Conservation (phyloP, 1,284 basidiomycete species). For the Xerocomus nothofagi region DNA sequence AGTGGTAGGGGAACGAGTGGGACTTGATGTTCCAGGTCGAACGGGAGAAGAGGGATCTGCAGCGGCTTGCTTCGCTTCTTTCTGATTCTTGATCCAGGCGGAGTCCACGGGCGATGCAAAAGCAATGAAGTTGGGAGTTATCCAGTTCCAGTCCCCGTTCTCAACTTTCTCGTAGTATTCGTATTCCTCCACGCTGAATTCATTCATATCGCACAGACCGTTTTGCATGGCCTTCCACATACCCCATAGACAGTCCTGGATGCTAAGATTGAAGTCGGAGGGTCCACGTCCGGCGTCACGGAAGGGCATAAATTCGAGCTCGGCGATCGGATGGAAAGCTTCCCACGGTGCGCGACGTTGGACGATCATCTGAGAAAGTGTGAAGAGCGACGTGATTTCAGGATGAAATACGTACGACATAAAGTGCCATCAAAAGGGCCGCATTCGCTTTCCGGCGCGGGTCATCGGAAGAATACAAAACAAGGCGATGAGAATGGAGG, state of each 20-base stretch:
- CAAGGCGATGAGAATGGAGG: constrained; percentile 67
- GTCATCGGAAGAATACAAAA: constrained; percentile 87
- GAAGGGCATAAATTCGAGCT: constrained; percentile 92
- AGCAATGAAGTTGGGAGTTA: constrained; percentile 90
- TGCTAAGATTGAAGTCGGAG: constrained; percentile 90
- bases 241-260: constrained; percentile 95
- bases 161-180: constrained; percentile 94
- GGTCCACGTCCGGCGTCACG: constrained; percentile 93
- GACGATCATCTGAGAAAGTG: constrained; percentile 79
- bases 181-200: constrained; percentile 88
- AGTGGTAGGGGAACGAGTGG: constrained; percentile 31
- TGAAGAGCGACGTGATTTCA: constrained; percentile 20
- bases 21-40: constrained; percentile 27
- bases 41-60: constrained; percentile 38
- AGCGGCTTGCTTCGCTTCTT: constrained; percentile 60
- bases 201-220: constrained; percentile 87
- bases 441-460: constrained; percentile 91
- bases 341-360: constrained; percentile 92
- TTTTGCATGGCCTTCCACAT: constrained; percentile 92
- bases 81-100: constrained; percentile 70
- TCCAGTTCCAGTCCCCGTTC: constrained; percentile 98
- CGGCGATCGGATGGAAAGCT: constrained; percentile 89
- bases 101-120: constrained; percentile 93
- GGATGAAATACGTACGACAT: constrained; percentile 60
- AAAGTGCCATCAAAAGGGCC: constrained; percentile 88